Evolutionary conservation across 2,329 filamentous ascomycete genomes (phyloP), one percentile per base, ranked within the genome.

Genomic region (Fusarium tjaetaba): DNA sequence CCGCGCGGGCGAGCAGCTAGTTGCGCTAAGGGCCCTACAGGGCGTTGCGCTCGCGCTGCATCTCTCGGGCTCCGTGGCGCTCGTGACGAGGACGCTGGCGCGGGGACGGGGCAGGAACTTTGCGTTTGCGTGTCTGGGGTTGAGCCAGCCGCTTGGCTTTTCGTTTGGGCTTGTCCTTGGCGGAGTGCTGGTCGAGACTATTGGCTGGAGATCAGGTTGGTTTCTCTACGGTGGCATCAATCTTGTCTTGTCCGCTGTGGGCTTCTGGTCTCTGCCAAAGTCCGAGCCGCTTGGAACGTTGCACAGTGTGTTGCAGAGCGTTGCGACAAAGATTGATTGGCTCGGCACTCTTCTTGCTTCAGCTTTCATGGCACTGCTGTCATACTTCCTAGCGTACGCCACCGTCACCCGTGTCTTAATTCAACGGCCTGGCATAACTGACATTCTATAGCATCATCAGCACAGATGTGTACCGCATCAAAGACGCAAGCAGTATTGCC

Each of bases 331-430:
- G 20, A 84, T 90, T 49, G 88, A 90, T 69, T 90, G 88, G 87
- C 71, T 87, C 28, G 88, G 88, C 0, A 86, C 86, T 1, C 28
- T 83, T 1, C 81, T 89, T 7, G 85, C 84, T 3, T 86, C 84
- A 41, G 77, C 81, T 0, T 85, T 82, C 24, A 80, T 90, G 68
- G 85, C 84, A 1, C 77, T 88, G 59, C 77, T 89, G 4, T 87
- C 84, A 5, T 89, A 89, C 72, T 81, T 87, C n/a, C 80, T 89
- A n/a, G 86, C 86, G 85, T 87, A 75, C 80, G 85, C 83, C 39
- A 30, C 13, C 7, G 5, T 39, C 9, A 8, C 30, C 8, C 16
- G 15, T 42, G 24, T 38, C 30, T 51, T 58, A 11, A 14, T 46
- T 18, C 38, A 5, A 18, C 10, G 46, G 8, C 11, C 5, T 45